A percentile compares a stretch with the other conserved stretches of the same genome.
phyloP scores from a whole-genome alignment of 2,329 filamentous ascomycete species.

The Knufia fluminis region DNA sequence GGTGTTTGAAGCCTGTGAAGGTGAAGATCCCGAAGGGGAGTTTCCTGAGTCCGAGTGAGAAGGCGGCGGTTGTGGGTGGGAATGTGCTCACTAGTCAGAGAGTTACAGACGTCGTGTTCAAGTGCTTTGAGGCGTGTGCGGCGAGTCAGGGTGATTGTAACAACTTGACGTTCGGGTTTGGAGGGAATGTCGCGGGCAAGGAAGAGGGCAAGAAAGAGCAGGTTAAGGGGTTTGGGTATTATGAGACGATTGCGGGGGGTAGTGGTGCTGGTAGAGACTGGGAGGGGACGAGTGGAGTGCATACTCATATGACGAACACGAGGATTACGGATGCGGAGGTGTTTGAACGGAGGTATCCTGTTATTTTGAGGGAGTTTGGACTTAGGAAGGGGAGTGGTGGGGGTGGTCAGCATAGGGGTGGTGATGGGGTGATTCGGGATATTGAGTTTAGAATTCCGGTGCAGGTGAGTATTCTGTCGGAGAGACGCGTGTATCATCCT shows the following conservation, averaged over 20 bases:
- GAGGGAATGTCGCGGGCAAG: conserved; percentile 46
- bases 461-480: conserved; percentile 70
- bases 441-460: conserved; percentile 77
- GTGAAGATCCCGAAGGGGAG: conserved; percentile 63
- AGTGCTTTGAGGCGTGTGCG: conserved; percentile 69
- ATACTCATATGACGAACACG: conserved; percentile 83
- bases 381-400: conserved; percentile 59
- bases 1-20: conserved; percentile 67
- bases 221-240: conserved; percentile 68
- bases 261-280: conserved; percentile 66
- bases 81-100: conserved; percentile 73
- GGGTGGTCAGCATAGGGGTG: conserved; percentile 57
- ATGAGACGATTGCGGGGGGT: conserved; percentile 78
- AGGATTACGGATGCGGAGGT: conserved; percentile 76
- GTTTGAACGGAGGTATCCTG: conserved; percentile 71
- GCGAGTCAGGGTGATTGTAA: conserved; percentile 75
- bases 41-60: conserved; percentile 65
- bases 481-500: conserved; percentile 65
- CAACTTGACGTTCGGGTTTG: conserved; percentile 76
- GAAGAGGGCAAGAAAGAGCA: conserved; percentile 27
- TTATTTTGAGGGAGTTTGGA: conserved; percentile 63
- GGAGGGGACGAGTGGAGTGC: conserved; percentile 67
- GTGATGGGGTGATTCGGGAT: conserved; percentile 68
- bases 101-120: conserved; percentile 74
- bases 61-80: conserved; percentile 72